Evolutionary conservation across 1,284 basidiomycete species (phyloP).

Genomic region (Leccinum pallidistipes): DNA sequence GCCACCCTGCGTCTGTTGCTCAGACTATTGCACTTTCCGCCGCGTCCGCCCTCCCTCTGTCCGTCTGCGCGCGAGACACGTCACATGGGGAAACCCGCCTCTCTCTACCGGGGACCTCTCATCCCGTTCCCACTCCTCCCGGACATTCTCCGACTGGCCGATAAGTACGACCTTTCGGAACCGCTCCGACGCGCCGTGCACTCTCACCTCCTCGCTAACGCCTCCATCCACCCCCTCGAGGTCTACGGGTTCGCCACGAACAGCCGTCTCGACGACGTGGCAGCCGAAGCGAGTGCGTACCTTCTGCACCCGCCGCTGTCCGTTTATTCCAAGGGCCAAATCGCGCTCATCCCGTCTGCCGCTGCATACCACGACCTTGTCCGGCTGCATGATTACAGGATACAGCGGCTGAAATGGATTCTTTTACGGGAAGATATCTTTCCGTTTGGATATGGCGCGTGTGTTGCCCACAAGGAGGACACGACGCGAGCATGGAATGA

Average conservation of each 20-base stretch:
- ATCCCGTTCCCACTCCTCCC: conserved; percentile 64
- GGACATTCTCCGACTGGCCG: conserved; percentile 51
- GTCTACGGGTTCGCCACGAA: conserved; percentile 56
- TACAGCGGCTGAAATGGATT: conserved; percentile 47
- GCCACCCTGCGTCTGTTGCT: conserved; percentile 49
- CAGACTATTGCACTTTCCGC: conserved; percentile 49
- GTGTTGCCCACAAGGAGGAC: conserved; percentile 45
- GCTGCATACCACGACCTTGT: conserved; percentile 60
- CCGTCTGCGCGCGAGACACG: conserved; percentile 26
- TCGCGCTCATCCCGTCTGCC: conserved; percentile 53
- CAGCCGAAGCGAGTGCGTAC: conserved; percentile 55
- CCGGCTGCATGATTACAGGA: conserved; percentile 54
- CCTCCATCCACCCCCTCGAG: conserved; percentile 47
- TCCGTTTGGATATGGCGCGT: conserved; percentile 66
- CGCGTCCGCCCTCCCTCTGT: conserved; percentile 41
- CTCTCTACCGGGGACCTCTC: conserved; percentile 36
- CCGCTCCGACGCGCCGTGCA: conserved; percentile 42
- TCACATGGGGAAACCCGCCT: conserved; percentile 36
- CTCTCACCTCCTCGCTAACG: conserved; percentile 56
- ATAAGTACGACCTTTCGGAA: conserved; percentile 60
- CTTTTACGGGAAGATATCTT: conserved; percentile 60
- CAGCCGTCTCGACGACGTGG: conserved; percentile 45
- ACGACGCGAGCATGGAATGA: conserved; percentile 51
- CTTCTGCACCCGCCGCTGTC: conserved; percentile 52
- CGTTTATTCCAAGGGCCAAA: conserved; percentile 50